Evolutionary conservation across 2,329 filamentous ascomycete genomes (phyloP), one percentile per base, ranked within the genome.

Genomic region (Paracorniculantispora psalliotae): DNA sequence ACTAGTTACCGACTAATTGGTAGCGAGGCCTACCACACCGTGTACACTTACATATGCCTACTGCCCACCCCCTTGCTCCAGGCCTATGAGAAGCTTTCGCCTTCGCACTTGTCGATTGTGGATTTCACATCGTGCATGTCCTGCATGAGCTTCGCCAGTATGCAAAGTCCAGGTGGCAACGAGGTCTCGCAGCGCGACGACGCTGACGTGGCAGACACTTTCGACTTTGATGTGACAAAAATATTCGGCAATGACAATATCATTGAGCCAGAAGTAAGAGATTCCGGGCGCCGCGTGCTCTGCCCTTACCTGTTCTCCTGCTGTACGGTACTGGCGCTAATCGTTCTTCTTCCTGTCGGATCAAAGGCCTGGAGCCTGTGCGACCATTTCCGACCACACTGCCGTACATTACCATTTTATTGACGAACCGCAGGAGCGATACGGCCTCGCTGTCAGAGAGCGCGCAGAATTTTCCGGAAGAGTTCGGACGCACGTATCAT

Each of bases 401-500:
- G 33, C n/a, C 39, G 39, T 41, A 21, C 39, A 41, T 41, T 21
- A 41, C 15, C 39, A 41, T 21, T 10, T 41, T 41, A 21, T 21
- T 41, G n/a, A 41, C n/a, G 5, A 21, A 19, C n/a, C n/a, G 9
- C 39, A 41, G 39, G 39, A 41, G 39, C 39, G 39, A 41, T 10
- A 19, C 39, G n/a, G 39, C 39, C 17, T 76, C 75, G 15, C 62
- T 77, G 50, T 70, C 73, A 13, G 74, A 77, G 30, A 76, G 74
- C 61, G 70, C 77, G 19, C 67, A 69, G 55, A 66, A 71, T 55
- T 77, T 73, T 19, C 75, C 75, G 0, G 70, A 73, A 56, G 71
- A 75, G 60, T 77, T 76, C 60, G 77, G 77, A 9, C 71, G 77
- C 23, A 79, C 75, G 1, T 79, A 78, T 65, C 76, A 79, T 63